Evolutionary conservation across 257 asterid genomes (phyloP).

Genomic region (Petunia secreta): DNA sequence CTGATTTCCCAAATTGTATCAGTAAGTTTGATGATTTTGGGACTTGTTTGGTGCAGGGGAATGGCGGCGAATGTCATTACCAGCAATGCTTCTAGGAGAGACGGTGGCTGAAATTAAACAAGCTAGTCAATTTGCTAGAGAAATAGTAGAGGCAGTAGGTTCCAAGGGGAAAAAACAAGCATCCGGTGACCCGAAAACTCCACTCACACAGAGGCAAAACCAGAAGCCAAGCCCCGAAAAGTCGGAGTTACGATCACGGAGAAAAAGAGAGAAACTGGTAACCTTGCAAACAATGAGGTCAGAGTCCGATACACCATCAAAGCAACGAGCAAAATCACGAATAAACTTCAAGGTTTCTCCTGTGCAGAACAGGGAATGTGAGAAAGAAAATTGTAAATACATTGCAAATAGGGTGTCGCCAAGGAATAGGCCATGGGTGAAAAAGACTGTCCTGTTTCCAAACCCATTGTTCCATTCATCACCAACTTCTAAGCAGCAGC

Average conservation of each 20-base stretch:
- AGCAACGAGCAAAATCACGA: conserved; percentile 63
- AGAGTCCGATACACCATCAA: conserved; percentile 45
- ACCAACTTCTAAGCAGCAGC: conserved; percentile 52
- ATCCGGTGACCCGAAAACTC: conserved; percentile 76
- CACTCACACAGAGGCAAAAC: conserved; percentile 45
- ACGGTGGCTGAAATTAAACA: conserved; percentile 77
- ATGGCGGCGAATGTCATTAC: conserved; percentile 80
- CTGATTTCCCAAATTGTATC: background rate
- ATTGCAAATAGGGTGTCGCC: conserved; percentile 84
- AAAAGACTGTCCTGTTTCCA: conserved; percentile 82
- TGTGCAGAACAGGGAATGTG: conserved; percentile 47
- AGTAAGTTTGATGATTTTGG: background rate
- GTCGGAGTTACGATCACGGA: conserved; percentile 53
- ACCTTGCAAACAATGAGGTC: conserved; percentile 44
- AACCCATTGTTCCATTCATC: conserved; percentile 78
- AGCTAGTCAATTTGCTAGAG: conserved; percentile 74
- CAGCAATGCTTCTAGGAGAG: conserved; percentile 92
- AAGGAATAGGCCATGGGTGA: conserved; percentile 81
- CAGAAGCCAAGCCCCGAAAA: conserved; percentile 44
- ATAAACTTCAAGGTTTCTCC: conserved; percentile 82
- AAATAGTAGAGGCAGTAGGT: conserved; percentile 54
- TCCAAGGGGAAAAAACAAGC: conserved; percentile 39
- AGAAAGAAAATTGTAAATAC: conserved; percentile 65
- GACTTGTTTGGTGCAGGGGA: conserved; percentile 46
- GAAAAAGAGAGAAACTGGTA: conserved; percentile 70